These are phyloP conservation scores for Tricharina praecox DNA, from an alignment of 495 filamentous ascomycete genomes.

Conservation along the genomic window DNA sequence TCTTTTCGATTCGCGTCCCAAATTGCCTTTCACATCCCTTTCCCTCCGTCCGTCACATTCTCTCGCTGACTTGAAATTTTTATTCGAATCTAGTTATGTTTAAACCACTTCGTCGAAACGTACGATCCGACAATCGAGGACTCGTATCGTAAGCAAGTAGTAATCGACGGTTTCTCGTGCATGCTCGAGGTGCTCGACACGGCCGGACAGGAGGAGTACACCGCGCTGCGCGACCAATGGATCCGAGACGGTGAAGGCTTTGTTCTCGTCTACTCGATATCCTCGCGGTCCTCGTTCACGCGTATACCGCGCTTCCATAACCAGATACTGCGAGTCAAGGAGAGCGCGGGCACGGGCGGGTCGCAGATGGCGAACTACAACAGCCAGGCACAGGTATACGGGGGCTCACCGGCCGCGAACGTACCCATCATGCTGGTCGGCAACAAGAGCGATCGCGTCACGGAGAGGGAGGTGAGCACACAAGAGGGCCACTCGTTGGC, in stretches of 20 bases:
- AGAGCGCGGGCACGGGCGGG: slow-evolving; percentile 46
- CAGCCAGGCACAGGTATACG: neutral
- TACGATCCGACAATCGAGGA: slow-evolving; percentile 97
- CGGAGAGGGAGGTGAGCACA: slow-evolving; percentile 87
- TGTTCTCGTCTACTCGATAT: slow-evolving; percentile 94
- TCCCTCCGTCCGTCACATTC: neutral
- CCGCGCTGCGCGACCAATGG: slow-evolving; percentile 92
- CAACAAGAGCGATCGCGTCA: slow-evolving; percentile 92
- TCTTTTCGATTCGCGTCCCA: no score
- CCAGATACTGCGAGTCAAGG: slow-evolving; percentile 94
- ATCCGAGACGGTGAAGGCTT: slow-evolving; percentile 96
- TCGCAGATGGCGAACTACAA: slow-evolving; percentile 28
- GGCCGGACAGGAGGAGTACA: slow-evolving; percentile 98
- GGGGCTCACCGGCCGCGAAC: neutral
- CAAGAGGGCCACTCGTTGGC: slow-evolving; percentile 89
- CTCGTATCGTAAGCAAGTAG: slow-evolving; percentile 95
- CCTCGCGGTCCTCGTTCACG: slow-evolving; percentile 81
- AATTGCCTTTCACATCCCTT: slow-evolving; percentile 31
- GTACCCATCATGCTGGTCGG: slow-evolving; percentile 96
- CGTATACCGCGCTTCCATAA: slow-evolving; percentile 90
- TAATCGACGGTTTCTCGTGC: slow-evolving; percentile 89
- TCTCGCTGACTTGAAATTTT: slow-evolving; percentile 12
- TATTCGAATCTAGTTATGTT: slow-evolving; percentile 41
- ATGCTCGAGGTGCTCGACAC: slow-evolving; percentile 99
- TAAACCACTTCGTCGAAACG: slow-evolving; percentile 68